Base-by-base conservation (phyloP, 352 stramenopile genomes). In the Globisporangium perplexum region DNA sequence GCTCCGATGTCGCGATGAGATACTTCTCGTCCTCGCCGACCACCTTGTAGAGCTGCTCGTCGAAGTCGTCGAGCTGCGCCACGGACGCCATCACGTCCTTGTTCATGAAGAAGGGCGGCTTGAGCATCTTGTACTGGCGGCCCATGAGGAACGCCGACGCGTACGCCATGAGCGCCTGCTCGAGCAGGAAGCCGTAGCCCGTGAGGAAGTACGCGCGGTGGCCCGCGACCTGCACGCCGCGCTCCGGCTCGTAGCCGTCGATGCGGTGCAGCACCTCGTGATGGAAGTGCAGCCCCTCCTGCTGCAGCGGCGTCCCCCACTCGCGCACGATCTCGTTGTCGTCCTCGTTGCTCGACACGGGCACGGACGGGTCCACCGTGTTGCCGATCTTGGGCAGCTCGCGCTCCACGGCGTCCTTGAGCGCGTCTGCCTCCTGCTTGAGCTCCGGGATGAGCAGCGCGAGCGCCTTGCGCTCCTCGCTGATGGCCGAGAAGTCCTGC, bases 21-120 rank as follows among this genome's bases (percentile, higher is more conserved):
- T 99, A 99, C 75, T 99, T 99, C 53, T 99, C 97, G 67, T 96
- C 88, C 38, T 93, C 93, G n/a, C 87, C 87, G 18, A 88, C 75
- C 53, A 99, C 97, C 77, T 99, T 99, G 87, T 99, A 99, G 10
- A 99, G 76, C 68, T 98, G 95, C 73, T 99, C 97, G 72, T 99
- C 97, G 72, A 99, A 99, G 66, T 99, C 96, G 57, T 98, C 96
- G 39, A 99, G 84, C 73, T 99, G 96, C 28, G 97, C 97, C 46
- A 99, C 98, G 17, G 86, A 88, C 47, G 92, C 86, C 97, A 99
- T 99, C 30, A 92, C 69, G 20, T 99, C 96, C 87, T 99, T 99
- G 72, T 99, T 99, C 96, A 99, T 99, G 63, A 99, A 98, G 77
- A 97, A 99, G 46, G 97, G 97, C 26, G 97, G 97, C 84, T 99